Base-by-base conservation (phyloP, 2,329 filamentous ascomycete genomes). In the Hypoxylon sp. region DNA sequence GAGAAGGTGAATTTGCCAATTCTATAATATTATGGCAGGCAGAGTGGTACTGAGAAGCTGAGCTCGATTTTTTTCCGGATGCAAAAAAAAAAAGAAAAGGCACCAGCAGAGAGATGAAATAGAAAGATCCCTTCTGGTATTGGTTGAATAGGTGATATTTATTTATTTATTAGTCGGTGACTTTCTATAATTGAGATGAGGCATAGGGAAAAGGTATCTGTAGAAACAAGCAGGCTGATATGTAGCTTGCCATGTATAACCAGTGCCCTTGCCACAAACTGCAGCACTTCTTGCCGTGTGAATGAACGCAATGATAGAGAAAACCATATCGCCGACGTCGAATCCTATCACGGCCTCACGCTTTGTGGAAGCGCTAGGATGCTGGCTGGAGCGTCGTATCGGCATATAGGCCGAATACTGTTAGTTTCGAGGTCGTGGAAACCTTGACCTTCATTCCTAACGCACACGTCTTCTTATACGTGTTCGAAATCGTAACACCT, bases 231-330 rank as follows among this genome's bases (percentile, higher is more conserved):
- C n/a, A n/a, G n/a, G n/a, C n/a, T n/a, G n/a, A n/a, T n/a, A n/a
- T 20, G 2, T 6, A 23, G 10, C 48, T 57, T 57, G 48, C n/a
- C 27, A 24, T 27, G 18, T 26, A 43, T 42, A 57, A 48, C 29
- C 48, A 33, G n/a, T 10, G 15, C 17, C 11, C 13, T 17, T n/a
- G 23, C 23, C 4, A 17, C 54, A 57, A 57, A 48, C 48, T 23
- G 18, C 20, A 10, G 33, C 6, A 21, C 21, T 7, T 15, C 21
- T n/a, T 3, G n/a, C 9, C 20, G 11, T 3, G 17, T n/a, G 9
- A 26, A 4, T 4, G 24, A 24, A 13, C 4, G 15, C 9, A 41
- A 4, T 1, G 31, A 4, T 17, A 17, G n/a, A 35, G 17, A 35
- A 8, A 35, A 35, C 31, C 15, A n/a, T 31, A n/a, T 6, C 2